Percentiles rank a stretch among this genome's conserved stretches.
phyloP scores from a whole-genome alignment of 495 filamentous ascomycete genomes.

The Podospora bellae-mahoneyi region DNA sequence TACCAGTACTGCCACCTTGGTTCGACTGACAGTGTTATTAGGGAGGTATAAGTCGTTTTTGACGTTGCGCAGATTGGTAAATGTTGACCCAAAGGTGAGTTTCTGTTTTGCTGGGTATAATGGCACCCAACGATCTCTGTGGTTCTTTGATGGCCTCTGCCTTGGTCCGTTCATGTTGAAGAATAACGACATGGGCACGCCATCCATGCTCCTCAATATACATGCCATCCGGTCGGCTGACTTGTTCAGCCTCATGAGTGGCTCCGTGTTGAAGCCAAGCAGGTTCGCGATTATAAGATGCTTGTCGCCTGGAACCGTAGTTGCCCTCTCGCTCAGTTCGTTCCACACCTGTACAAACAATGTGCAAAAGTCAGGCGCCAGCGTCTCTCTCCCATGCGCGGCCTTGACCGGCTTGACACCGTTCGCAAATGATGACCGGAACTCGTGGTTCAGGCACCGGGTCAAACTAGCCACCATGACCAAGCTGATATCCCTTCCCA shows the following conservation, averaged over 20 bases:
- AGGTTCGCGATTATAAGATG: constrained; percentile 25
- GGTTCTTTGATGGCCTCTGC: constrained; percentile 17
- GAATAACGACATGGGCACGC: constrained; percentile 23
- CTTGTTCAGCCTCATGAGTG: constrained; percentile 18
- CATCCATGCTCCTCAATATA: constrained; percentile 25
- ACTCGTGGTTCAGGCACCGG: constrained; percentile 16
- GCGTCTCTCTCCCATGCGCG: constrained; percentile 1
- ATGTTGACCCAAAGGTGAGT: constrained; percentile 17
- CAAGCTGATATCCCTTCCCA: constrained; percentile 10
- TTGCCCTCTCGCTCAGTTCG: constrained; percentile 23
- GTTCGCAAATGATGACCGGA: constrained; percentile 20
- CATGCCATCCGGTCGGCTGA: constrained; percentile 24
- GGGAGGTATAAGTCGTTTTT: constrained; percentile 22
- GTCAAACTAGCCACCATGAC: constrained; percentile 17
- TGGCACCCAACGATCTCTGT: constrained; percentile 26
- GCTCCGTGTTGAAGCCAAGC: constrained; percentile 23
- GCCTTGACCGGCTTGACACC: constrained; percentile 17
- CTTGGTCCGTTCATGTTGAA: constrained; percentile 21
- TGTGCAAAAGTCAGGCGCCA: constrained; percentile 24
- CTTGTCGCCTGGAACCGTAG: constrained; percentile 23
- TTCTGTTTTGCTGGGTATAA: constrained; percentile 21
- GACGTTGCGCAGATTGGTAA: constrained; percentile 19
- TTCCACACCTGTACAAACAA: constrained; percentile 27
- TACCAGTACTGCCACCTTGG: constrained; percentile 21
- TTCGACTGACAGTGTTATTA: constrained; percentile 25